Base-by-base conservation (phyloP, 768 basidiomycete species). In the Mrakia frigida region DNA sequence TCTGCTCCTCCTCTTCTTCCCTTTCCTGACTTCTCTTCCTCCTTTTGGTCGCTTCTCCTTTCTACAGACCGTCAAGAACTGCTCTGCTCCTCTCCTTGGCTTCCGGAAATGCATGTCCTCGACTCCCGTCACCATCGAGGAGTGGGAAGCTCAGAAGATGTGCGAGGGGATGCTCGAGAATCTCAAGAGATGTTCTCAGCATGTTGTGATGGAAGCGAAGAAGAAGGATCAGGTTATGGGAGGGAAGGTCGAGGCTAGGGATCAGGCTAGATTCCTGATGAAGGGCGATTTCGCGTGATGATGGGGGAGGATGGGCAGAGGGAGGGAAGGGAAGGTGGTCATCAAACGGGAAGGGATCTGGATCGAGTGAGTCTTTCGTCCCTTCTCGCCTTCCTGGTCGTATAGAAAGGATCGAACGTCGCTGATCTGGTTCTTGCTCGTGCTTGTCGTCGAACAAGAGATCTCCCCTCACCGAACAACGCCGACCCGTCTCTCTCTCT, bases 61-160 rank as follows among this genome's bases (percentile, higher is more conserved):
- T 68, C 25, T 6, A n/a, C 71, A 72, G 71, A 72, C 71, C 11
- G 71, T 72, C 3, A 25, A 28, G 11, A 56, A 52, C 18, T 72
- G 71, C 13, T 21, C 35, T 11, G 21, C 35, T 11, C 52, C 71
- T n/a, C 59, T 72, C 25, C 23, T 39, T 3, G 1, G 16, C 43
- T 72, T 9, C 28, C 71, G 71, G 52, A 11, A 31, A 25, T 72
- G 71, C 59, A 56, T 39, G 59, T 28, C 71, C 14, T 35, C 53
- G 25, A 31, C 53, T 31, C 59, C 71, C 9, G 16, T 41, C 10
- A 59, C 39, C 31, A 10, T 72, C 31, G 71, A 72, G 50, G 71
- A 72, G 33, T 59, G 52, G 50, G 52, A 72, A 33, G 71, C 59
- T 4, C 16, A 7, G 25, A 28, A 33, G 14, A 35, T 6, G 23